Conservation (phyloP, 1,284 basidiomycete species). For the Apiotrichum veenhuisii region DNA sequence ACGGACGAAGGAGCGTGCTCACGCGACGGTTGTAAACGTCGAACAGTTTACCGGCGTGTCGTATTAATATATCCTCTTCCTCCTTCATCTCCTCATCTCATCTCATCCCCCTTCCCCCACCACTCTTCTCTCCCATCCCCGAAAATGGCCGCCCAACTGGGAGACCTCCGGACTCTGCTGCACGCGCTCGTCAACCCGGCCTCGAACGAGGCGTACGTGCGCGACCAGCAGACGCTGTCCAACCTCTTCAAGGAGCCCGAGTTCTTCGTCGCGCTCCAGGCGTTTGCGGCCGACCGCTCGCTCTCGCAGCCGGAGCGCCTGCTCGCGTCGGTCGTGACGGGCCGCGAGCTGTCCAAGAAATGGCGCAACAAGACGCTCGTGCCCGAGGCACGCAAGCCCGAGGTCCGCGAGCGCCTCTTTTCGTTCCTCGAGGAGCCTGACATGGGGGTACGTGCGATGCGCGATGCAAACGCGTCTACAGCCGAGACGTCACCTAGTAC, state of each 20-base stretch:
- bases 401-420: slow-evolving; percentile 43
- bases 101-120: neutral
- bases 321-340: slow-evolving; percentile 44
- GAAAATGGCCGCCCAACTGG: slow-evolving; percentile 6
- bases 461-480: no score
- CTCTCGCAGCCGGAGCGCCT: slow-evolving; percentile 38
- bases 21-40: neutral
- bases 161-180: slow-evolving; percentile 31
- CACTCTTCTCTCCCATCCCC: neutral
- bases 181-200: slow-evolving; percentile 36
- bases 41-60: no score
- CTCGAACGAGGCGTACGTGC: slow-evolving; percentile 34
- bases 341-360: slow-evolving; percentile 46
- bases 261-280: slow-evolving; percentile 44
- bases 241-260: slow-evolving; percentile 45
- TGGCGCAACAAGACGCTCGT: slow-evolving; percentile 48
- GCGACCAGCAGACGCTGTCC: slow-evolving; percentile 38
- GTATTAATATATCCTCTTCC: neutral
- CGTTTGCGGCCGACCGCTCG: slow-evolving; percentile 33
- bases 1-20: neutral
- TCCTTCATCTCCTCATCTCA: neutral
- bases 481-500: neutral
- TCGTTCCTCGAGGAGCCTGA: slow-evolving; percentile 47
- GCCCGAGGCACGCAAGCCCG: slow-evolving; percentile 44
- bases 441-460: slow-evolving; percentile 31